These are phyloP conservation scores for Castanea mollissima DNA, from an alignment of 306 rosid species.

Conservation along the genomic window DNA sequence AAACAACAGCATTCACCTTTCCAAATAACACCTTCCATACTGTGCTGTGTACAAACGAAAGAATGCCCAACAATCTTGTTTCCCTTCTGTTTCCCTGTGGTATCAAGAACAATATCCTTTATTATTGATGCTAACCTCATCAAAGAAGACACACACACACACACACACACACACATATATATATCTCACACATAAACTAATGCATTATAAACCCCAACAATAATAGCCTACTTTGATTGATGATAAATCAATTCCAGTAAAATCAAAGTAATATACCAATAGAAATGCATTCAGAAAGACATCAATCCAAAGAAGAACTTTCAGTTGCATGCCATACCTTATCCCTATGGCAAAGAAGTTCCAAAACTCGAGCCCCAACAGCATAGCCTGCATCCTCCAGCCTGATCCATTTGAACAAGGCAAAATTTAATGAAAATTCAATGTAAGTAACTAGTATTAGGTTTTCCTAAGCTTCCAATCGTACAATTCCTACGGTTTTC, in stretches of 20 bases:
- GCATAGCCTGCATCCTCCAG: constrained; percentile 98
- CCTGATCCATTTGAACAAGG: constrained; percentile 39
- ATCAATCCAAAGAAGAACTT: neutral
- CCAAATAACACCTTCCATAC: constrained; percentile 98
- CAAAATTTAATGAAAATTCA: neutral
- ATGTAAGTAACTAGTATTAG: neutral
- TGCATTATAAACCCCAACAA: constrained; percentile 6
- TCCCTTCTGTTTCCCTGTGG: constrained; percentile 96
- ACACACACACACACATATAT: too few relatives aligned
- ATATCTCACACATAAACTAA: neutral
- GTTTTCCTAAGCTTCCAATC: neutral
- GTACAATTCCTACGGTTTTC: neutral
- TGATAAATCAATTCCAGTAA: neutral
- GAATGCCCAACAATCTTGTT: constrained; percentile 83
- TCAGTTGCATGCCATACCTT: constrained; percentile 50
- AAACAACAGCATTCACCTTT: constrained; percentile 53
- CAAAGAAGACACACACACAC: neutral
- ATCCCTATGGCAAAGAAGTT: constrained; percentile 95
- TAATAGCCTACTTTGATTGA: neutral
- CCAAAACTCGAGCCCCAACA: constrained; percentile 93
- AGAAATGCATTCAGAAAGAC: constrained; percentile 4
- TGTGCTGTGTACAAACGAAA: constrained; percentile 95
- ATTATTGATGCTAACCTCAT: constrained; percentile 10
- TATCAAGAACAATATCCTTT: constrained; percentile 21
- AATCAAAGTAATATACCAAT: neutral